A percentile compares a stretch with the other conserved stretches of the same genome.
Conservation (phyloP, 2,329 filamentous ascomycete genomes). For the Penicillium sp. region DNA sequence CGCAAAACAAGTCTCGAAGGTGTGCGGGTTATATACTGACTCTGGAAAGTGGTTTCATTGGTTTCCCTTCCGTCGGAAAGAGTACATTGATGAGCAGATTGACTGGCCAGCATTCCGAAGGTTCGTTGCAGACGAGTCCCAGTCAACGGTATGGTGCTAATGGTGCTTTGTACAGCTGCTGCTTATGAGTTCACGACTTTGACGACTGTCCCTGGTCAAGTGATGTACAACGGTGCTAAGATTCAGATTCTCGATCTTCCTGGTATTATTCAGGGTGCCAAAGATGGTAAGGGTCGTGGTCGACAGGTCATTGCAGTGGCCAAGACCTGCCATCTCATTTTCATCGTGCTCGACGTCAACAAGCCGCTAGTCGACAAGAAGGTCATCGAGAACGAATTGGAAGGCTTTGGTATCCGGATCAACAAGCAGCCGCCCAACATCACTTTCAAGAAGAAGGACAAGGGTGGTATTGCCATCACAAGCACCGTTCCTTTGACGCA, state of each 20-base stretch:
- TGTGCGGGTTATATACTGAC: no score
- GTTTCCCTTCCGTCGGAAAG: constrained; percentile 96
- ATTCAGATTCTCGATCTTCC: constrained; percentile 97
- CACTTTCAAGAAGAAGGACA: constrained; percentile 98
- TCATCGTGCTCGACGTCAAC: constrained; percentile 96
- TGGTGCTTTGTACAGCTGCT: constrained; percentile 58
- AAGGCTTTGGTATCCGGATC: constrained; percentile 94
- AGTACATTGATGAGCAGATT: constrained; percentile 92
- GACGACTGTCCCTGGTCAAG: constrained; percentile 92
- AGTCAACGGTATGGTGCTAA: no score
- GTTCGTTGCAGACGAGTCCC: no score
- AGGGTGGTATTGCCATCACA: constrained; percentile 93
- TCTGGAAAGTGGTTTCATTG: constrained; percentile 78
- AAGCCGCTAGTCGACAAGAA: constrained; percentile 96
- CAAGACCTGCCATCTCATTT: constrained; percentile 97
- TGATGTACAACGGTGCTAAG: constrained; percentile 91
- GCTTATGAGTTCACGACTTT: constrained; percentile 98
- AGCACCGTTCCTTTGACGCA: constrained; percentile 84
- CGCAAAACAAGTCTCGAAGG: constrained; percentile 6
- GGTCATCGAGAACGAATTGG: constrained; percentile 86
- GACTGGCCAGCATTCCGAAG: constrained; percentile 92
- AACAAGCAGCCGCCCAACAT: constrained; percentile 97
- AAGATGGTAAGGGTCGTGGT: constrained; percentile 94
- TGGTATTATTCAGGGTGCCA: constrained; percentile 96
- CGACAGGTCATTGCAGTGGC: constrained; percentile 97